These are phyloP conservation scores for Ulvella scutata DNA, from an alignment of 139 green algal species.

Conservation along the genomic window DNA sequence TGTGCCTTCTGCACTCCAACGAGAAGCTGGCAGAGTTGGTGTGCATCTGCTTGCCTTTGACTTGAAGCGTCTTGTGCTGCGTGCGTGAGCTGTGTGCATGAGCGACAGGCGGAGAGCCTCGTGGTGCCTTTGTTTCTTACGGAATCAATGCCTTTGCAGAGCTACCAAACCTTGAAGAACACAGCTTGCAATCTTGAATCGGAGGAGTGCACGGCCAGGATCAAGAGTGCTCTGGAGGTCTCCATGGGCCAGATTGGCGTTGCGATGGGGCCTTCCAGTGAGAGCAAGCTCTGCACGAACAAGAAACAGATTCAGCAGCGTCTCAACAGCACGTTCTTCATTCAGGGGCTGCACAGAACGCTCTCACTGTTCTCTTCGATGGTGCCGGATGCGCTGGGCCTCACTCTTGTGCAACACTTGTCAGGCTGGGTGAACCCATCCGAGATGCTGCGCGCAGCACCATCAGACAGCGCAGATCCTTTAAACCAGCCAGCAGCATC, in stretches of 20 bases:
- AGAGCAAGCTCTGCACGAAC: conserved; percentile 46
- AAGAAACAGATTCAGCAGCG: conserved; percentile 32
- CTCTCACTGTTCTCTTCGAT: conserved; percentile 27
- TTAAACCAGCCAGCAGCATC: background rate
- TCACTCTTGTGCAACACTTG: background rate
- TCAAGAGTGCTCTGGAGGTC: too few relatives aligned
- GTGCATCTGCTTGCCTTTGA: background rate
- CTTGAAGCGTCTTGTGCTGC: too few relatives aligned
- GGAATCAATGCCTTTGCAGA: too few relatives aligned
- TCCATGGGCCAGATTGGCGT: too few relatives aligned
- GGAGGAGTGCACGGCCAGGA: too few relatives aligned
- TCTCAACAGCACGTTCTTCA: background rate
- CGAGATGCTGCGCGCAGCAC: background rate
- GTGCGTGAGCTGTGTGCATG: background rate
- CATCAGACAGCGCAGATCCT: background rate
- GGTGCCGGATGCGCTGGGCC: background rate
- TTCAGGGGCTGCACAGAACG: background rate
- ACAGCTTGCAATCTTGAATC: too few relatives aligned
- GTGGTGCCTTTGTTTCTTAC: too few relatives aligned
- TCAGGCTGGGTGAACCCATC: conserved; percentile 8
- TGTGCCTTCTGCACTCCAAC: background rate
- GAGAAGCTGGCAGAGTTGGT: background rate
- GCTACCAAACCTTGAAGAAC: too few relatives aligned
- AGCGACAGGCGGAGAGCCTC: background rate
- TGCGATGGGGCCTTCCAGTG: too few relatives aligned